These are phyloP conservation scores for Oropetium thomaeum DNA, from an alignment of 176 grass and related monocot genomes.

Conservation along the genomic window DNA sequence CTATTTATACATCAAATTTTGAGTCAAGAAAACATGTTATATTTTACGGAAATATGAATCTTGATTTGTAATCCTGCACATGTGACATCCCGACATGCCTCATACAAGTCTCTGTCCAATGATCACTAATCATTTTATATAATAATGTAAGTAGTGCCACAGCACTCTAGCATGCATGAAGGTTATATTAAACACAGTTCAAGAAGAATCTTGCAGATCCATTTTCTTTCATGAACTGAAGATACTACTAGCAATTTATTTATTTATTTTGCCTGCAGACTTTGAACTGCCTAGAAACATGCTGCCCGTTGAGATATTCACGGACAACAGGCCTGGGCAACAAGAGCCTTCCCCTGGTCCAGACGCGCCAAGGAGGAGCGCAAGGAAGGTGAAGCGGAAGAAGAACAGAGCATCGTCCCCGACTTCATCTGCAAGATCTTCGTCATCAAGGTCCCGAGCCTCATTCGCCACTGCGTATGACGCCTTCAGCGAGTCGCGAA, in stretches of 20 bases:
- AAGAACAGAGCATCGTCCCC: slow-evolving; percentile 49
- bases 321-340: slow-evolving; percentile 36
- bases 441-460: slow-evolving; percentile 64
- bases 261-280: slow-evolving; percentile 55
- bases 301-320: slow-evolving; percentile 58
- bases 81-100: background rate
- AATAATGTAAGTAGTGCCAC: slow-evolving; percentile 17
- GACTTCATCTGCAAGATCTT: slow-evolving; percentile 69
- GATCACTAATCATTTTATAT: slow-evolving; percentile 9
- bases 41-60: background rate
- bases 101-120: background rate
- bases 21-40: background rate
- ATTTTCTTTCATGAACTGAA: background rate
- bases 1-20: background rate
- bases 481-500: slow-evolving; percentile 45
- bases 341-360: slow-evolving; percentile 31
- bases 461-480: slow-evolving; percentile 67
- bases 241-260: background rate
- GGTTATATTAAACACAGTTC: background rate
- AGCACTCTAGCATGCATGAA: slow-evolving; percentile 38
- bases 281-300: slow-evolving; percentile 77
- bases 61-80: background rate
- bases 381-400: slow-evolving; percentile 55
- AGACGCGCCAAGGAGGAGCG: slow-evolving; percentile 47
- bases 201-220: background rate